A percentile compares a stretch with the other conserved stretches of the same genome.
phyloP scores from a whole-genome alignment of 2,329 filamentous ascomycete species.

The Neofusicoccum ribis region DNA sequence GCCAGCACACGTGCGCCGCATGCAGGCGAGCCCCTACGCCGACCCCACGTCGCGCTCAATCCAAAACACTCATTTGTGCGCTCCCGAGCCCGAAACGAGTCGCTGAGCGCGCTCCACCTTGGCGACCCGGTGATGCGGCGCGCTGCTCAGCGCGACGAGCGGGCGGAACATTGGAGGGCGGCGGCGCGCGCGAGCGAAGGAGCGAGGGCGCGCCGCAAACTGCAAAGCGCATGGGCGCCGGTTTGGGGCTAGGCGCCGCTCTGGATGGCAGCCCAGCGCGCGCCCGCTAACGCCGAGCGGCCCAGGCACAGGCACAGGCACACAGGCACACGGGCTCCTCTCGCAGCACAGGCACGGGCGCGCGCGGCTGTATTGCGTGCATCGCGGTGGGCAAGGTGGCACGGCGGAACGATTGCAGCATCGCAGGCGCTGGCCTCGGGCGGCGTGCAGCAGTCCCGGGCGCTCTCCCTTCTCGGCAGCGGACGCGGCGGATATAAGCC shows the following conservation, averaged over 20 bases:
- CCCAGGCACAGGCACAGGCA: conserved; percentile 5
- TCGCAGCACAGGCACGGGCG: no score
- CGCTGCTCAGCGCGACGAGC: background rate
- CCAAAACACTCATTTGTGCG: conserved; percentile 9
- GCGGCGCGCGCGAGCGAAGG: conserved; percentile 1
- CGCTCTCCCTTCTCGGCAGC: background rate
- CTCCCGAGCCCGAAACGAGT: conserved; percentile 10
- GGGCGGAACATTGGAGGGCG: conserved; percentile 1
- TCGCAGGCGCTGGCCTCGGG: background rate
- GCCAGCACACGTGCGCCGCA: background rate
- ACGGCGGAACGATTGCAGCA: conserved; percentile 5
- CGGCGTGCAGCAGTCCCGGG: background rate
- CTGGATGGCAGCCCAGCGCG: background rate
- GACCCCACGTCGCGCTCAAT: conserved; percentile 14
- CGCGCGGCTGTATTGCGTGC: conserved; percentile 8
- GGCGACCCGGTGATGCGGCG: conserved; percentile 1
- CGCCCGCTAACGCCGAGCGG: conserved; percentile 6
- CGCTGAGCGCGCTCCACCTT: background rate
- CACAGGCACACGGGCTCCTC: background rate
- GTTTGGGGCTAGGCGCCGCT: conserved; percentile 3
- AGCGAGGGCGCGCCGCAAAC: background rate
- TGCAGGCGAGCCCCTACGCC: background rate
- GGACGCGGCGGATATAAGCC: conserved; percentile 11
- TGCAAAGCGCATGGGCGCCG: conserved; percentile 7
- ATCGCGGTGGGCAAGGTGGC: conserved; percentile 4